A percentile compares a stretch with the other conserved stretches of the same genome.
Conservation (phyloP, 768 basidiomycete genomes). For the Auricularia sp. region DNA sequence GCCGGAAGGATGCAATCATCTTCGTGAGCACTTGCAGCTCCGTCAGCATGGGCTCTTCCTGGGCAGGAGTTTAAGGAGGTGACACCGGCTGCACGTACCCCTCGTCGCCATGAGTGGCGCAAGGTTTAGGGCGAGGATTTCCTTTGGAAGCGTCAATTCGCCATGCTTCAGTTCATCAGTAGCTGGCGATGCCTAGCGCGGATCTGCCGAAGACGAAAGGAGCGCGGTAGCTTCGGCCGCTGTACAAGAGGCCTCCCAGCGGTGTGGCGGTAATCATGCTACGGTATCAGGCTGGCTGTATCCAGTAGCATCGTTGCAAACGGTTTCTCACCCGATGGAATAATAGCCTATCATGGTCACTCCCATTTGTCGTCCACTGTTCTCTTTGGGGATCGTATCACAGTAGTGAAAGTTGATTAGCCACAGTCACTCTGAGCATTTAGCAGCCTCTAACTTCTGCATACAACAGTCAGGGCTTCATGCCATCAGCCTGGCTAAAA, state of each 20-base stretch:
- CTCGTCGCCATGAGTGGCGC: too few relatives aligned
- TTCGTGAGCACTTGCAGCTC: conserved; percentile 31
- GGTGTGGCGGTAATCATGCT: conserved; percentile 50
- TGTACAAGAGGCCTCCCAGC: conserved; percentile 43
- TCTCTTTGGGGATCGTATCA: conserved; percentile 40
- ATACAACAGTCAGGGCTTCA: too few relatives aligned
- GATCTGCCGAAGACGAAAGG: conserved; percentile 44
- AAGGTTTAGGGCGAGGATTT: too few relatives aligned
- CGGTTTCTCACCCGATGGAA: conserved; percentile 35
- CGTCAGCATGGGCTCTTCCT: conserved; percentile 17
- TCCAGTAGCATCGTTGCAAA: conserved; percentile 1
- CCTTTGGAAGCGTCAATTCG: too few relatives aligned
- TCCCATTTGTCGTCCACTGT: conserved; percentile 52
- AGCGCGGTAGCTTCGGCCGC: conserved; percentile 46
- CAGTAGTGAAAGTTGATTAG: conserved; percentile 27
- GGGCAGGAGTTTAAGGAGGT: background rate
- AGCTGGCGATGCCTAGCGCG: conserved; percentile 17
- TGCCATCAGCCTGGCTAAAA: too few relatives aligned
- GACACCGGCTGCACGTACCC: too few relatives aligned
- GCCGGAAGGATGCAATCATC: conserved; percentile 38
- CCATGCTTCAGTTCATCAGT: too few relatives aligned
- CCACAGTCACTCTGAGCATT: background rate
- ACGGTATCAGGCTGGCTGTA: background rate
- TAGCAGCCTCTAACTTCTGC: too few relatives aligned
- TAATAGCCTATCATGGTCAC: conserved; percentile 48